phyloP scores from a whole-genome alignment of 106 monocot genomes.

The Dioscorea alata region DNA sequence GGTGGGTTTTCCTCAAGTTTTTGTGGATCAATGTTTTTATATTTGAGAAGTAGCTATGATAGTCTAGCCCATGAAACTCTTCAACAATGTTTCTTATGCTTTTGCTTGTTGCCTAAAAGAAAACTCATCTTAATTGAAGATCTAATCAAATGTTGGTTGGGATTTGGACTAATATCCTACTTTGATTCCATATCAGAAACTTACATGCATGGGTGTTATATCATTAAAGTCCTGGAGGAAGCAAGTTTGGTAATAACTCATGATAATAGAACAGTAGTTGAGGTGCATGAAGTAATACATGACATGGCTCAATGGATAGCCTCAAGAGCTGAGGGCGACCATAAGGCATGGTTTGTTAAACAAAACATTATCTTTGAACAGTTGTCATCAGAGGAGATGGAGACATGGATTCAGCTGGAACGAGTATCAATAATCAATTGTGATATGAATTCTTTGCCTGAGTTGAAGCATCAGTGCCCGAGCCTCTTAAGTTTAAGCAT shows the following conservation, averaged over 20 bases:
- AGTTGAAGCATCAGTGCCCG: not conserved
- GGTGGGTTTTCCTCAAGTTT: not conserved
- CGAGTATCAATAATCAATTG: slow-evolving; percentile 5
- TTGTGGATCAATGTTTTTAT: not conserved
- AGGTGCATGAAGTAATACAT: too few species aligned
- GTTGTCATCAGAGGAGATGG: not conserved
- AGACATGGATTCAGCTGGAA: not conserved
- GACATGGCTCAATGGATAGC: slow-evolving; percentile 17
- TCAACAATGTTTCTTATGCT: slow-evolving; percentile 23
- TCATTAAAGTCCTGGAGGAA: too few species aligned
- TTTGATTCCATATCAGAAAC: not conserved
- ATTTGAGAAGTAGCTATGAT: slow-evolving; percentile 20
- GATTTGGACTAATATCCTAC: slow-evolving; percentile 1
- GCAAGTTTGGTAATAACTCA: too few species aligned
- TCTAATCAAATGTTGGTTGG: slow-evolving; percentile 22
- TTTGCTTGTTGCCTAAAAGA: slow-evolving; percentile 23
- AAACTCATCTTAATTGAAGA: too few species aligned
- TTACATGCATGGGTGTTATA: not conserved
- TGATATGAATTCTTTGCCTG: not conserved
- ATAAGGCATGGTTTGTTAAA: not conserved
- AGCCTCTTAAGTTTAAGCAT: too few species aligned
- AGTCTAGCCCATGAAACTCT: not conserved
- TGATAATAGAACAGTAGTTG: too few species aligned
- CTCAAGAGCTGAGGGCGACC: not conserved
- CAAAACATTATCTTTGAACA: not conserved